Evolutionary conservation across 805 yeast species (phyloP).

Genomic region (Kuraishia molischiana): DNA sequence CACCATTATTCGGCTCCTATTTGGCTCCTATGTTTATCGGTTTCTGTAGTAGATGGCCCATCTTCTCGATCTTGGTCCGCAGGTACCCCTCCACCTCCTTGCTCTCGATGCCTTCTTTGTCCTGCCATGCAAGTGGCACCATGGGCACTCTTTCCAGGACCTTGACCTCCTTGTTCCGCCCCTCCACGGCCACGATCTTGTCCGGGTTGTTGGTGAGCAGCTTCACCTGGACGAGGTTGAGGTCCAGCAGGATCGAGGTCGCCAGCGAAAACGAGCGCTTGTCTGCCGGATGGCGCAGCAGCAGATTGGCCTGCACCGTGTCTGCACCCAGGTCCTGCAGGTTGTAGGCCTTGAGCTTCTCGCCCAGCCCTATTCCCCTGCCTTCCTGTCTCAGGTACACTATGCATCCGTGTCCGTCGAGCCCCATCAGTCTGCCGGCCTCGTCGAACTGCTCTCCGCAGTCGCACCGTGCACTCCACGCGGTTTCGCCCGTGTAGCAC

Average conservation of each 20-base stretch:
- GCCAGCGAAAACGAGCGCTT: slow-evolving; percentile 92
- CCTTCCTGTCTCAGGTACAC: slow-evolving; percentile 97
- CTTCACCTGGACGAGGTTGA: slow-evolving; percentile 63
- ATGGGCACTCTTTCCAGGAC: slow-evolving; percentile 91
- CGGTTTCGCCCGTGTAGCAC: slow-evolving; percentile 98
- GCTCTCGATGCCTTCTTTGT: slow-evolving; percentile 60
- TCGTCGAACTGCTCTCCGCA: slow-evolving; percentile 99
- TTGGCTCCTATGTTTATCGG: slow-evolving; percentile 12
- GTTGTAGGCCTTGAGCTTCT: slow-evolving; percentile 92
- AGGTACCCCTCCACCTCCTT: slow-evolving; percentile 88
- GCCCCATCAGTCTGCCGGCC: slow-evolving; percentile 90
- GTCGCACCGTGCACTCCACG: slow-evolving; percentile 98
- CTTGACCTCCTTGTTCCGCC: slow-evolving; percentile 59
- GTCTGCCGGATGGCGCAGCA: slow-evolving; percentile 95
- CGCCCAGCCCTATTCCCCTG: slow-evolving; percentile 97
- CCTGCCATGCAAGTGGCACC: slow-evolving; percentile 92
- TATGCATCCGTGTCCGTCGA: slow-evolving; percentile 82
- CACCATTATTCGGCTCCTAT: neutral
- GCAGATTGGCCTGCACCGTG: slow-evolving; percentile 90
- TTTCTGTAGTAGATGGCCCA: slow-evolving; percentile 83
- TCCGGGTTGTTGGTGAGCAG: slow-evolving; percentile 94
- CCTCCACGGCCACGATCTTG: slow-evolving; percentile 91
- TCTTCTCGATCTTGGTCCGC: slow-evolving; percentile 88
- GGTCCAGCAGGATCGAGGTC: slow-evolving; percentile 81
- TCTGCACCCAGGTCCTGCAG: slow-evolving; percentile 97